A percentile compares a stretch with the other conserved stretches of the same genome.
phyloP scores from a whole-genome alignment of 768 basidiomycete genomes.

The Lentinus tigrinus region DNA sequence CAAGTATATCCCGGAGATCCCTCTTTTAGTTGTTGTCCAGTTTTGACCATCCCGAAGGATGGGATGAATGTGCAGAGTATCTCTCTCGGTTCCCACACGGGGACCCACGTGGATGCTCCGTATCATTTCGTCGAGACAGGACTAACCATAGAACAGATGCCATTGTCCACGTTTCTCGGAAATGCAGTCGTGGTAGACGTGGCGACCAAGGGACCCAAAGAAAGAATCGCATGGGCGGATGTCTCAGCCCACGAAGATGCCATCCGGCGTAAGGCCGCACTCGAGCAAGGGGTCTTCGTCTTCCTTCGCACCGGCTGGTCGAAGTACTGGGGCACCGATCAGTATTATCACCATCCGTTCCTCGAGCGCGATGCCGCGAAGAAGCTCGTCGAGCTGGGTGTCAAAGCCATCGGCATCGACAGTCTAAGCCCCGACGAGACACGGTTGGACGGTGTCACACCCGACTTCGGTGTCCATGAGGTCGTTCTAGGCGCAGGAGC shows the following conservation, averaged over 20 bases:
- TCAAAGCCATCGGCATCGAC: constrained; percentile 61
- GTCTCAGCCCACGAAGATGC: constrained; percentile 69
- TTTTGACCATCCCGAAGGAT: constrained; percentile 42
- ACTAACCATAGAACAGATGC: constrained; percentile 54
- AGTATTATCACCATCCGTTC: constrained; percentile 65
- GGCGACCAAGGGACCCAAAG: constrained; percentile 96
- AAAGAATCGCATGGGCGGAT: constrained; percentile 55
- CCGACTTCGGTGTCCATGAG: constrained; percentile 45
- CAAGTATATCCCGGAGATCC: constrained; percentile 60
- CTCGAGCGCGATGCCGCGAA: constrained; percentile 52
- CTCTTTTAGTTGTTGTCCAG: constrained; percentile 39
- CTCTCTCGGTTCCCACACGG: constrained; percentile 64
- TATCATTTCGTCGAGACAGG: constrained; percentile 64
- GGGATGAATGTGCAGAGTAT: constrained; percentile 52
- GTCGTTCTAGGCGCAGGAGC: constrained; percentile 56
- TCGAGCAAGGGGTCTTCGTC: constrained; percentile 39
- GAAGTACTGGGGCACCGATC: constrained; percentile 42
- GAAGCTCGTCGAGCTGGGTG: constrained; percentile 47
- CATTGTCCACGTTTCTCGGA: constrained; percentile 46
- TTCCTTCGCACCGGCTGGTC: constrained; percentile 68
- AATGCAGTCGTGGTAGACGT: constrained; percentile 86
- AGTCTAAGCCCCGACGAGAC: constrained; percentile 61
- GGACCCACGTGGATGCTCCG: constrained; percentile 80
- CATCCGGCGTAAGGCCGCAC: constrained; percentile 26
- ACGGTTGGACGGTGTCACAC: constrained; percentile 12